Evolutionary conservation across 2,329 filamentous ascomycete species (phyloP).

Genomic region (Purpureocillium takamizusanense): DNA sequence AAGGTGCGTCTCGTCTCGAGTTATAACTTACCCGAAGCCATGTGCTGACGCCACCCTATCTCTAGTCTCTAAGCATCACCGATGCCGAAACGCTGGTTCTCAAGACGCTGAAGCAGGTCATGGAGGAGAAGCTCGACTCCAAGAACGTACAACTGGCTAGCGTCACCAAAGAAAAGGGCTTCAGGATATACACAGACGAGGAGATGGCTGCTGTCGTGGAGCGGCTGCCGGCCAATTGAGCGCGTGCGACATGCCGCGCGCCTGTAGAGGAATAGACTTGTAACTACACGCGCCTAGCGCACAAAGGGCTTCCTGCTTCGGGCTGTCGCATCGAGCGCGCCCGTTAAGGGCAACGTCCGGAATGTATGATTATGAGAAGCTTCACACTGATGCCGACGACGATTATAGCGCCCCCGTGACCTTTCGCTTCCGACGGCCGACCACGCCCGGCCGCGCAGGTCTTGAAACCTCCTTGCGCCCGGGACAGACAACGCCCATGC

Average conservation of each 20-base stretch:
- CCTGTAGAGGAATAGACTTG: neutral
- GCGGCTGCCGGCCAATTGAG: slow-evolving; percentile 61
- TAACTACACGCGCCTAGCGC: neutral
- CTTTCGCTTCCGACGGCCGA: too few relatives aligned
- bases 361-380: too few relatives aligned
- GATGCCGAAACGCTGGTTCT: slow-evolving; percentile 93
- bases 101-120: slow-evolving; percentile 98
- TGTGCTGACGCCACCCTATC: slow-evolving; percentile 3
- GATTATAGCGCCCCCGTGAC: too few relatives aligned
- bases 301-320: too few relatives aligned
- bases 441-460: too few relatives aligned
- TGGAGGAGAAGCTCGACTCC: slow-evolving; percentile 98
- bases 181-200: slow-evolving; percentile 96
- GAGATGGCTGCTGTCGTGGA: slow-evolving; percentile 93
- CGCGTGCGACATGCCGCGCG: slow-evolving; percentile 1
- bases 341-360: too few relatives aligned
- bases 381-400: too few relatives aligned
- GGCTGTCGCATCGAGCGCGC: too few relatives aligned
- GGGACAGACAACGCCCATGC: too few relatives aligned
- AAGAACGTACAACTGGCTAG: slow-evolving; percentile 99
- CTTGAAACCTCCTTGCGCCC: too few relatives aligned
- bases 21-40: neutral
- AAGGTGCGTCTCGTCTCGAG: slow-evolving; percentile 45
- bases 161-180: slow-evolving; percentile 94
- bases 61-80: slow-evolving; percentile 72